Evolutionary conservation across 495 filamentous ascomycete species (phyloP).

Genomic region (Talaromyces proteolyticus): DNA sequence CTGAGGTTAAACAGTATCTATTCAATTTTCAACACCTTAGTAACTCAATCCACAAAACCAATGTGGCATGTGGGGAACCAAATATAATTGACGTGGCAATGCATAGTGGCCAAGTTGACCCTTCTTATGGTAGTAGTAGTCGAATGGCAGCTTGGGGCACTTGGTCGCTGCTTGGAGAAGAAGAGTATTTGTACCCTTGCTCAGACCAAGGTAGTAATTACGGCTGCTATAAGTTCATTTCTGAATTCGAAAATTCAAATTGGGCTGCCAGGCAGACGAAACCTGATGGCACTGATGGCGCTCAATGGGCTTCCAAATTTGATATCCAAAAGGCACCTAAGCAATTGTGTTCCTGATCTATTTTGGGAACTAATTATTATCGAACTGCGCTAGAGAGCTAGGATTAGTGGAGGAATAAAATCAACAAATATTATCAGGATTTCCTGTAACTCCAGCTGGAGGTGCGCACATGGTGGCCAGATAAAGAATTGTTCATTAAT

Average conservation of each 20-base stretch:
- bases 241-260: not conserved
- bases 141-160: constrained; percentile 3
- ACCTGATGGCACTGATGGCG: not conserved
- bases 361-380: not conserved
- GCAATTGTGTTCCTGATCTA: not conserved
- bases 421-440: not conserved
- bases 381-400: not conserved
- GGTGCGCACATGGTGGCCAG: no score
- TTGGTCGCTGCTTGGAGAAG: not conserved
- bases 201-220: not conserved
- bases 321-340: not conserved
- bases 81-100: constrained; percentile 4
- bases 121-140: not conserved
- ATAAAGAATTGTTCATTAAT: no score
- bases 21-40: no score
- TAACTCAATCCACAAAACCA: no score
- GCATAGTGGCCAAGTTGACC: not conserved
- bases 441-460: not conserved
- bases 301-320: constrained; percentile 4
- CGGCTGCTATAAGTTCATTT: not conserved
- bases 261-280: not conserved
- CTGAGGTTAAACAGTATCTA: no score
- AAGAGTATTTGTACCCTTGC: not conserved
- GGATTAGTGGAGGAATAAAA: not conserved
- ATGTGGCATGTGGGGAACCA: no score